Base-by-base conservation (phyloP, 2,329 filamentous ascomycete genomes). In the Emydomyces testavorans region DNA sequence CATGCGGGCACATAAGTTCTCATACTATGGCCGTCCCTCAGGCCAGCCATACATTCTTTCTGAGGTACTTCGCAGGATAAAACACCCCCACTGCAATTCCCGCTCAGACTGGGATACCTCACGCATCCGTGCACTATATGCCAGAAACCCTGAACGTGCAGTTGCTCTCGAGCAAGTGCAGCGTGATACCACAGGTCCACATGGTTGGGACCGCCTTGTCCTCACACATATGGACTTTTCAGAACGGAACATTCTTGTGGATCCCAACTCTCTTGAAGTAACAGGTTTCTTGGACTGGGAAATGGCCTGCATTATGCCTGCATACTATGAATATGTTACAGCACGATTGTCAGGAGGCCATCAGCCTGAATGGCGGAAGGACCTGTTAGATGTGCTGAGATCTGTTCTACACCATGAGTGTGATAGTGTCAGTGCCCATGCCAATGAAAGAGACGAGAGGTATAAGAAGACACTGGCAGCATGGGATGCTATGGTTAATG, bases 271-370 rank as follows among this genome's bases (percentile, higher is more conserved):
- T n/a, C 50, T 55, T 23, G 35, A 10, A 21, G 47, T 54, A 32
- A 54, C 49, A 11, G 52, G 53, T 23, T 53, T 55, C 20, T 32
- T 55, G 35, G 52, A 55, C 41, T 52, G 53, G 53, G 52, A 52
- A 32, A 45, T 39, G 37, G 49, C 51, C n/a, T 50, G 50, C 46
- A 47, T 52, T 32, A 53, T 53, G 52, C 49, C 53, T 2, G 53
- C 52, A 21, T 55, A 55, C 42, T 53, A 46, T 53, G 52, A 53
- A 28, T 55, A 53, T 40, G 50, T 50, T 21, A 15, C 21, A 10
- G 52, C 52, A 47, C 45, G 52, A 26, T 50, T 53, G n/a, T 50
- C 49, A 49, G 51, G 47, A 21, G 51, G 51, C 35, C 53, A 55
- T 49, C 6, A 46, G 6, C 49, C 49, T 38, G 47, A 47, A 41